Evolutionary conservation across 495 filamentous ascomycete species (phyloP), one percentile per base, ranked within the genome.

Genomic region (Aspergillus bertholletiae): DNA sequence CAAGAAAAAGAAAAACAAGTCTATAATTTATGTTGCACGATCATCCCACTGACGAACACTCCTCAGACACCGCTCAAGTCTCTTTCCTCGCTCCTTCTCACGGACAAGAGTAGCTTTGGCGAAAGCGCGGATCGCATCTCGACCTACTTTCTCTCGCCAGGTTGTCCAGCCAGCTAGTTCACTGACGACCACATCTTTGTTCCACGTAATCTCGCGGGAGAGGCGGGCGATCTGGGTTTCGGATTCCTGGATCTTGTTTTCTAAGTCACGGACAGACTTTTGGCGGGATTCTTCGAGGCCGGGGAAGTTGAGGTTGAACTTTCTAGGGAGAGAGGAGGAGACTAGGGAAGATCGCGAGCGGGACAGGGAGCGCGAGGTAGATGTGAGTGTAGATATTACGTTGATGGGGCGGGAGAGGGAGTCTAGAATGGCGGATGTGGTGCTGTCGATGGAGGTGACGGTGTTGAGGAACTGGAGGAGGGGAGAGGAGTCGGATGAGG

Each of bases 141-240:
- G 74, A 2, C 88, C 92, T 70, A 90, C 80, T 58, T 82, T 83
- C 59, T 87, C 90, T 48, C 92, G 84, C 76, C 89, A 83, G 13
- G 94, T 90, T 61, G 96, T 89, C 88, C 93, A 97, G 2, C 90
- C 92, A 1, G 94, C 93, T 54, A 99, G 66, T 68, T 99, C 95
- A 7, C 84, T 78, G 12, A 95, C 93, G 6, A 97, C 92, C 9
- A 92, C 89, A 67, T 92, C 88, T 71, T 96, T 92, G 47, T 92
- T 96, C 66, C 95, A 97, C 30, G 89, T 74, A 18, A 99, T 69
- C 64, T 99, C 95, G 45, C 82, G 81, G 0, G 86, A 84, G 17
- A 96, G 66, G 22, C 75, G 77, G 30, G 83, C 76, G 8, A 88
- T 72, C 59, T 96, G 88, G 17, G 74, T 66, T 56, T 86, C 79